Base-by-base conservation (phyloP, 1,284 basidiomycete genomes). In the Tausonia pullulans region DNA sequence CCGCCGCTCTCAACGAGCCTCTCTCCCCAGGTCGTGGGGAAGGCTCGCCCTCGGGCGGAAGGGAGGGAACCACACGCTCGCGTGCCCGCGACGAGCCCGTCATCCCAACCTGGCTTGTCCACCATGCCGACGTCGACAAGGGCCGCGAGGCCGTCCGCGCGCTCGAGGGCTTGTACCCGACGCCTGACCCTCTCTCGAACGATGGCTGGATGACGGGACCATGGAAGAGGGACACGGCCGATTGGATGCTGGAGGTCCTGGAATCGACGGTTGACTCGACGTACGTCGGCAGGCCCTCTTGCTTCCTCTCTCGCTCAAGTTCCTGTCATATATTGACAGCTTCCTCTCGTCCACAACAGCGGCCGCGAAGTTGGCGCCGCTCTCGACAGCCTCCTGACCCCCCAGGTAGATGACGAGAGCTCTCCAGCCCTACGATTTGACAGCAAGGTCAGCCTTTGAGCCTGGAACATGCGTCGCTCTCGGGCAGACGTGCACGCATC, bases 371-470 rank as follows among this genome's bases (percentile, higher is more conserved):
- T 85, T 43, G 82, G 85, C 3, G 76, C 79, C 27, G 82, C 81
- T 5, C 76, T 94, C 1, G 87, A 88, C 69, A 76, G 76, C 14
- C 74, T 91, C 6, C 85, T 87, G 9, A 83, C 87, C 67, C 81
- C 82, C 27, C 27, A 27, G 62, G 78, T 83, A 3, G 76, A 79
- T 1, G 80, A 81, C 5, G 82, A 82, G 52, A 27, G 27, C 27
- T 27, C 27, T 27, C 27, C 27, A 27, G 27, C 27, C 27, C 2
- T 27, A 27, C 27, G 2, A 27, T 27, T 27, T 27, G 27, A 27
- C 27, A 27, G 27, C 27, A 27, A 27, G 27, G 27, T 27, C 27
- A 27, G 27, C 27, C 81, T 83, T 70, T 74, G 85, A 52, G 84
- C 84, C 0, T 81, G 76, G 71, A 76, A 69, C 63, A 81, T 80